Evolutionary conservation across 495 filamentous ascomycete genomes (phyloP).

Genomic region (Penicillium turbatum): DNA sequence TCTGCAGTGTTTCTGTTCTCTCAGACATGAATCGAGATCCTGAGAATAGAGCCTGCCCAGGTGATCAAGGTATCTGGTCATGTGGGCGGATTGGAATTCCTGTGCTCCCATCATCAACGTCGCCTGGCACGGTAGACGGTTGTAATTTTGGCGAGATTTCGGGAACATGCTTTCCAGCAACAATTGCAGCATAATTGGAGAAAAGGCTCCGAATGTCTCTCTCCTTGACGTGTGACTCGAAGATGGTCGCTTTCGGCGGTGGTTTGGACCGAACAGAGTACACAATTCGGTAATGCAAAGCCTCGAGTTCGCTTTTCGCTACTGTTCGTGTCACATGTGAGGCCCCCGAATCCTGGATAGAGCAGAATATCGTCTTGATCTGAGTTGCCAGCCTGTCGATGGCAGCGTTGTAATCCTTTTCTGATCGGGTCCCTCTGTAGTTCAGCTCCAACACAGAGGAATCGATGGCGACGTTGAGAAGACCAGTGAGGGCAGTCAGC

Average conservation of each 20-base stretch:
- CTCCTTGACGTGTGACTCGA: constrained; percentile 37
- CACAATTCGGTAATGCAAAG: constrained; percentile 64
- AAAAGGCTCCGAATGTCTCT: constrained; percentile 13
- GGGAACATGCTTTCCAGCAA: background rate
- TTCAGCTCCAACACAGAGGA: constrained; percentile 44
- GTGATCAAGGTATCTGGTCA: background rate
- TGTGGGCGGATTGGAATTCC: constrained; percentile 18
- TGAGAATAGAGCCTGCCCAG: background rate
- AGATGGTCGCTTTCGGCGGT: constrained; percentile 53
- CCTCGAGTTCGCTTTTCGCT: constrained; percentile 67
- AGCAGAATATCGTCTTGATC: constrained; percentile 62
- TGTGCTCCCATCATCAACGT: background rate
- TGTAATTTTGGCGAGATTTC: background rate
- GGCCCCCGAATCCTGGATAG: constrained; percentile 71
- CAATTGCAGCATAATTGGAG: background rate
- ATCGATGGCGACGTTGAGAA: constrained; percentile 73
- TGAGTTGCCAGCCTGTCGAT: constrained; percentile 61
- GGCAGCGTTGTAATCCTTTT: constrained; percentile 58
- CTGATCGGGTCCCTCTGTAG: constrained; percentile 31
- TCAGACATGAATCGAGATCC: background rate
- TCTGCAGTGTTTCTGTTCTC: background rate
- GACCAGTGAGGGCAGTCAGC: constrained; percentile 56
- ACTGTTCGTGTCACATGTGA: constrained; percentile 67
- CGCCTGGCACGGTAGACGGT: background rate
- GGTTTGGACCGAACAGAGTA: constrained; percentile 66